A percentile compares a stretch with the other conserved stretches of the same genome.
Evolutionary conservation across 2,329 filamentous ascomycete genomes (phyloP).

Genomic region (Xylariomycetidae sp.): DNA sequence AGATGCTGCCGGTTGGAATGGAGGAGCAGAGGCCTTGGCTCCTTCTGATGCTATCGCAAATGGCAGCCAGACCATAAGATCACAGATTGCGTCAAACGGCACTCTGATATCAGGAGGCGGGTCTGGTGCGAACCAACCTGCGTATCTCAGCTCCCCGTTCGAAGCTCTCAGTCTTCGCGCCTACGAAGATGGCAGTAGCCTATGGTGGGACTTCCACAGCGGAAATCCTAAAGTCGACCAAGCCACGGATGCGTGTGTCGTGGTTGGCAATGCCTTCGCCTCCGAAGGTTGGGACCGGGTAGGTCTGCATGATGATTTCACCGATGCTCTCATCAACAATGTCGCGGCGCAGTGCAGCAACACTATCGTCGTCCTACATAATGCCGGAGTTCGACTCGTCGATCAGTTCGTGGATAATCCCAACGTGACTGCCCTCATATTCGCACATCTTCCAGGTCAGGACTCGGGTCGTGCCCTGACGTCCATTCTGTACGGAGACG

Average conservation of each 20-base stretch:
- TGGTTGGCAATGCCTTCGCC: slow-evolving; percentile 54
- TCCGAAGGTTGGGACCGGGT: slow-evolving; percentile 58
- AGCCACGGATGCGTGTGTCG: slow-evolving; percentile 52
- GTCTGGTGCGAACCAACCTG: slow-evolving; percentile 26
- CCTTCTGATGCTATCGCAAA: slow-evolving; percentile 8
- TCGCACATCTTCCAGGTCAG: slow-evolving; percentile 33
- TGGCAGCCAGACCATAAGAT: slow-evolving; percentile 21
- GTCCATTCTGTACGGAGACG: slow-evolving; percentile 66
- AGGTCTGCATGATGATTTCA: slow-evolving; percentile 56
- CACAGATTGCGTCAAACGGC: slow-evolving; percentile 39
- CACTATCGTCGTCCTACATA: slow-evolving; percentile 61
- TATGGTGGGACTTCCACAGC: slow-evolving; percentile 43
- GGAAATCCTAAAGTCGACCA: slow-evolving; percentile 34
- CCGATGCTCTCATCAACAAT: slow-evolving; percentile 42
- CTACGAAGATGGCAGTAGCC: slow-evolving; percentile 38
- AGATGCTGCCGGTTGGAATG: slow-evolving; percentile 27
- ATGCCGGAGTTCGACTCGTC: slow-evolving; percentile 54
- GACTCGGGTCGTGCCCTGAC: slow-evolving; percentile 70
- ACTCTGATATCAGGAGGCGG: slow-evolving; percentile 32
- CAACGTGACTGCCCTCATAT: slow-evolving; percentile 71
- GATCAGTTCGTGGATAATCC: slow-evolving; percentile 57
- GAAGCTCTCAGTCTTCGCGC: slow-evolving; percentile 37
- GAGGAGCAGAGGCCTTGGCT: slow-evolving; percentile 22
- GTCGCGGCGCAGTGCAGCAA: slow-evolving; percentile 50
- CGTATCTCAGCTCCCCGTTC: slow-evolving; percentile 36